Base-by-base conservation (phyloP, 2,329 filamentous ascomycete genomes). In the Lasiodiplodia sp. region DNA sequence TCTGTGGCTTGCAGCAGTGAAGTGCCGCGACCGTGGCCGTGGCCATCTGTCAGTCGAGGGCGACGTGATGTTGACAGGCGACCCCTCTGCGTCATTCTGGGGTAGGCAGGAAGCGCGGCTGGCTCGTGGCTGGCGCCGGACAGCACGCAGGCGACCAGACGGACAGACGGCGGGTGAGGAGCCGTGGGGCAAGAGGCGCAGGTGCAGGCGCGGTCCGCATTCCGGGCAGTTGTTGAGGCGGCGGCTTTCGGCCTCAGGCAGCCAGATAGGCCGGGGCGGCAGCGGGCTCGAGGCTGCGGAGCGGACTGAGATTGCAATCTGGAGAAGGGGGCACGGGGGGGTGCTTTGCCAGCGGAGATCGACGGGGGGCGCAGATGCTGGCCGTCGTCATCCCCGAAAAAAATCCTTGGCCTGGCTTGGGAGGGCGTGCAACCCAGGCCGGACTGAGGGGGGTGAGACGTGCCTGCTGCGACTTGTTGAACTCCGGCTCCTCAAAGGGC, bases 371-470 rank as follows among this genome's bases (percentile, higher is more conserved):
- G 53, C 12, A 16, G 16, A 28, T 37, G 31, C 28, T 8, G 18
- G 23, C 23, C 44, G 51, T 28, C 40, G 44, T 55, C 21, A 65
- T 65, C 49, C 62, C 62, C 62, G 62, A 65, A 51, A 53, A 51
- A 65, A 55, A 55, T 44, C 62, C 62, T 65, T 55, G 62, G 62
- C 62, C 49, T 37, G 47, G 62, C 47, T 65, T 65, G 31, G 51
- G 51, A 28, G 62, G 28, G 62, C 23, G 62, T 51, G 58, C 47
- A 44, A 63, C 47, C 28, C 31, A 49, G 31, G 23, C 47, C 58
- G 38, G 58, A 44, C 14, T 44, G 47, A 49, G 38, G 58, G 57
- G 58, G 58, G 58, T 63, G 58, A 63, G 58, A 63, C 58, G 58
- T 28, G 40, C 38, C 25, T 55, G 44, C 44, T 47, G 62, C 62